A percentile compares a stretch with the other conserved stretches of the same genome.
Evolutionary conservation across 192 early-diverging fungal genomes (phyloP).

Genomic region (Funneliformis geosporum): DNA sequence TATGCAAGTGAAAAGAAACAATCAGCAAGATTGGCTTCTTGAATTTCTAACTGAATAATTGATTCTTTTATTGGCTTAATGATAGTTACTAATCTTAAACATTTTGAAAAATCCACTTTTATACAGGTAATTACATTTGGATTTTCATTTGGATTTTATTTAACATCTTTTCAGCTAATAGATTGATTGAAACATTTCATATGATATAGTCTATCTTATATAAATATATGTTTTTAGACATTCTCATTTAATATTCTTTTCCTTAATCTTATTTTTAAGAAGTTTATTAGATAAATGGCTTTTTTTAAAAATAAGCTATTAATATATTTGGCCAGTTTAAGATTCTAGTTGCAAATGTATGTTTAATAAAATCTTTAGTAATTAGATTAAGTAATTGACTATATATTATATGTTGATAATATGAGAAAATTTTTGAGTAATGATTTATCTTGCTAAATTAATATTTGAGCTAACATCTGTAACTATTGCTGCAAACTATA

Average conservation of each 20-base stretch:
- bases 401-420: conserved; percentile 1
- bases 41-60: background rate
- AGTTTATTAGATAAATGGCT: background rate
- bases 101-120: background rate
- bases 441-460: background rate
- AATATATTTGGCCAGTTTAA: background rate
- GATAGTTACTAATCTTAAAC: background rate
- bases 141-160: background rate
- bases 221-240: background rate
- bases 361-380: conserved; percentile 8
- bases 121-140: background rate
- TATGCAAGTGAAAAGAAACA: background rate
- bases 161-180: background rate
- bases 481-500: background rate
- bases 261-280: background rate
- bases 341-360: conserved; percentile 5
- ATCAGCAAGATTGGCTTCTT: background rate
- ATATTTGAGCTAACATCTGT: background rate
- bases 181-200: background rate
- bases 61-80: conserved; percentile 1
- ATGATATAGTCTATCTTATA: background rate
- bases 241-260: background rate
- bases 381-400: background rate
- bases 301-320: background rate
- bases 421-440: background rate